Evolutionary conservation across 1,284 basidiomycete species (phyloP), one percentile per base, ranked within the genome.

Genomic region (Moesziomyces parantarcticus): DNA sequence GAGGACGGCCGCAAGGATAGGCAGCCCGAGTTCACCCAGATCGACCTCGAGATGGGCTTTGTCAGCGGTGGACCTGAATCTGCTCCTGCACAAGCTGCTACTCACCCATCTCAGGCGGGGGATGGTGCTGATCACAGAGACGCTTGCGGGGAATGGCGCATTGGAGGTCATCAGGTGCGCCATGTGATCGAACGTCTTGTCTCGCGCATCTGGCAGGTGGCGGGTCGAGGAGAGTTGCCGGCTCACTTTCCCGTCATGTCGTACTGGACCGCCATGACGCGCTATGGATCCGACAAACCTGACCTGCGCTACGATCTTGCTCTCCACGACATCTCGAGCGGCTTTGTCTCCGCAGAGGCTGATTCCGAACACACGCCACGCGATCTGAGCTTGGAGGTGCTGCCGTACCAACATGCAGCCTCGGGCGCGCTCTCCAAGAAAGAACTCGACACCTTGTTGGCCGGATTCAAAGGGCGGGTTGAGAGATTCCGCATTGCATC

Each of bases 41-140:
- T 97, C 69, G 95, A 97, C 89, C 85, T 97, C 70, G 95, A 97
- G 86, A 95, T 97, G 92, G 93, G 92, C 3, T 97, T 92, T 84
- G 91, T 97, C 25, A 90, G 91, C 21, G 97, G 94, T 13, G 75
- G 83, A 3, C 66, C 83, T 85, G 89, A 65, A 87, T 91, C 45
- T 21, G n/a, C 29, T 9, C 3, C 29, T 13, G 26, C 50, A 40
- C 29, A 32, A 32, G 29, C 29, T 13, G 29, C 29, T n/a, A 6
- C 13, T 3, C 44, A 25, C 10, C 40, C 20, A n/a, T 5, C 10
- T 21, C 26, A 9, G 16, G 22, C 16, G 41, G n/a, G n/a, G 3
- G 20, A 20, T 14, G 18, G 18, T 7, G 32, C 14, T 6, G 71
- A 68, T 22, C 20, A 23, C 0, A 62, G 71, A 20, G 67, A 69